Evolutionary conservation across 1,284 basidiomycete genomes (phyloP), one percentile per base, ranked within the genome.

Genomic region (Cryptococcus sp.): DNA sequence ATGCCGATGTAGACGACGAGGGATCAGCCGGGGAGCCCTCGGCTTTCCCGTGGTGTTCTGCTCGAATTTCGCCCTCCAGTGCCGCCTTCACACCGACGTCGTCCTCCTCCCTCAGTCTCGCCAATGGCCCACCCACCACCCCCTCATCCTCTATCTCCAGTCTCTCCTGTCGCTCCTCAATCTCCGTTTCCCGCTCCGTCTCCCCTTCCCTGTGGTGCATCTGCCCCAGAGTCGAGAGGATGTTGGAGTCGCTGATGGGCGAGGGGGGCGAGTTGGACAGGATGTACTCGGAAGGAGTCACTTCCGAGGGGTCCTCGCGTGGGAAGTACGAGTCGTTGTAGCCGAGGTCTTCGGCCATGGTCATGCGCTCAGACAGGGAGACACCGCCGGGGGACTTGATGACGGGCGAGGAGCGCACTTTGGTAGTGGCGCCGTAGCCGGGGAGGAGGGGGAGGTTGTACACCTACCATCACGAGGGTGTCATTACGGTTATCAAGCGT

Each of bases 401-500:
- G 8, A 85, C 83, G 1, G 83, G 86, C 0, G 91, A 91, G 0
- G 89, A 91, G 5, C 93, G 86, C 18, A 97, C 80, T 59, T 89
- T 90, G 6, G 88, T 86, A 38, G 85, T 84, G 1, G 87, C 87
- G 0, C 89, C 89, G 69, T 97, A 98, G 0, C 93, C 93, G 4
- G 93, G 91, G 4, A 97, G 81, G 0, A 97, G 80, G 0, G 93
- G 93, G 1, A 95, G 82, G 70, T 92, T 89, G 69, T 97, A 97
- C 77, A 91, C 87, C 90, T 89, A 61, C 7, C 49, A 51, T 23
- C n/a, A 51, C 23, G 12, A n/a, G 33, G 47, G 24, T 37, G 39
- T 40, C 18, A 50, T 40, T 42, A 33, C 9, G 9, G 16, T 45
- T 24, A 53, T 16, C 43, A 28, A 55, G 24, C 51, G 23, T 46